These are phyloP conservation scores for Claviceps quebecensis DNA, from an alignment of 2,329 filamentous ascomycete species.

Conservation along the genomic window DNA sequence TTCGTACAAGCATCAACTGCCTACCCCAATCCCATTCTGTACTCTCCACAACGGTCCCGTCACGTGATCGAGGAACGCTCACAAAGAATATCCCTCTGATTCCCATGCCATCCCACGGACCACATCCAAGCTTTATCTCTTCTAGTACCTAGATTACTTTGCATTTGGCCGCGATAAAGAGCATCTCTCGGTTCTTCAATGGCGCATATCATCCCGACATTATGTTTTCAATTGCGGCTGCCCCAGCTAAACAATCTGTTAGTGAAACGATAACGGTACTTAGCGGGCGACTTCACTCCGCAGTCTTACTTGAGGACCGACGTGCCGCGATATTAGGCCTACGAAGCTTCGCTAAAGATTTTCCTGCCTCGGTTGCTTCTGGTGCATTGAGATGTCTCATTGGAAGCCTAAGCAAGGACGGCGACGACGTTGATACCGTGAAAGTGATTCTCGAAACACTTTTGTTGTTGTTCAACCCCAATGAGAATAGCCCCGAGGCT, in stretches of 20 bases:
- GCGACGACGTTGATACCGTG: slow-evolving; percentile 89
- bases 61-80: too few relatives aligned
- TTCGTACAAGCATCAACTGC: too few relatives aligned
- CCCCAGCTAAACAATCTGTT: slow-evolving; percentile 90
- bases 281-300: slow-evolving; percentile 73
- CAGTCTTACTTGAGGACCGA: slow-evolving; percentile 86
- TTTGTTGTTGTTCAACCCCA: slow-evolving; percentile 74
- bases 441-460: slow-evolving; percentile 92
- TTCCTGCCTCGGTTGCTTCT: slow-evolving; percentile 88
- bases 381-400: slow-evolving; percentile 85
- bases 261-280: slow-evolving; percentile 86
- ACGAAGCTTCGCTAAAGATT: slow-evolving; percentile 91
- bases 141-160: too few relatives aligned
- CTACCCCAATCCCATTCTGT: too few relatives aligned
- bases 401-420: slow-evolving; percentile 69
- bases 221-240: slow-evolving; percentile 53
- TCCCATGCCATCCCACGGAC: too few relatives aligned
- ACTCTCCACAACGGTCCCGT: too few relatives aligned
- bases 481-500: slow-evolving; percentile 66
- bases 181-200: slow-evolving; percentile 11
- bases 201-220: slow-evolving; percentile 14
- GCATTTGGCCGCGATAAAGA: background rate
- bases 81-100: too few relatives aligned
- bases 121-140: too few relatives aligned
- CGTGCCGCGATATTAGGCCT: slow-evolving; percentile 85